These are phyloP conservation scores for Ammopiptanthus mongolicus DNA, from an alignment of 306 rosid genomes.

Conservation along the genomic window DNA sequence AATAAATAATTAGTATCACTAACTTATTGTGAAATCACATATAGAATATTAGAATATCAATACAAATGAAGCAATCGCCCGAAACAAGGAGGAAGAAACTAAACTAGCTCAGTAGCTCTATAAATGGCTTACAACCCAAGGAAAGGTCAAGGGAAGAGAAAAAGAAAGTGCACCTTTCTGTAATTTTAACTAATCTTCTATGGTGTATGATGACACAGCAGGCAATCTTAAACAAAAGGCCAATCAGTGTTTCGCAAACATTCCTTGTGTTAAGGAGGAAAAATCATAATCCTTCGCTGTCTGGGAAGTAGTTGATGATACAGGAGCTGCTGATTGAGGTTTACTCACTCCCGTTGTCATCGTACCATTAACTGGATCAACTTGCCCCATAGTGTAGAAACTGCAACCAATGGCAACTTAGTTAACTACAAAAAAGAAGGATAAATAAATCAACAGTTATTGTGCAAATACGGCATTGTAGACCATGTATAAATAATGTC, in stretches of 20 bases:
- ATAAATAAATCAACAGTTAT: neutral
- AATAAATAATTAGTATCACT: slow-evolving; percentile 11
- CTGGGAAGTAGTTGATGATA: slow-evolving; percentile 42
- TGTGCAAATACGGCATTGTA: neutral
- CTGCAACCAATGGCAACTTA: slow-evolving; percentile 36
- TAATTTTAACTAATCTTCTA: slow-evolving; percentile 45
- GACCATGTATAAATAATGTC: neutral
- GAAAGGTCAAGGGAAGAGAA: slow-evolving; percentile 19
- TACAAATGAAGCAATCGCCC: slow-evolving; percentile 64
- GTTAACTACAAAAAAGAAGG: neutral
- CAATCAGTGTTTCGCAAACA: slow-evolving; percentile 67
- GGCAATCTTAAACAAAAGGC: slow-evolving; percentile 16
- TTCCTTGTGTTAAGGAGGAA: slow-evolving; percentile 84
- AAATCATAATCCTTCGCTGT: slow-evolving; percentile 71
- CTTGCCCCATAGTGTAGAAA: slow-evolving; percentile 49
- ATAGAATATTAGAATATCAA: slow-evolving; percentile 40
- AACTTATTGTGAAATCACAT: slow-evolving; percentile 38
- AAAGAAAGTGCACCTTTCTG: slow-evolving; percentile 30
- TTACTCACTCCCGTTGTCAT: slow-evolving; percentile 27
- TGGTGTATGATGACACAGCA: slow-evolving; percentile 36
- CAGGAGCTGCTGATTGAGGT: slow-evolving; percentile 46
- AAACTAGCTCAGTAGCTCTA: slow-evolving; percentile 59
- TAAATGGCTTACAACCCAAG: slow-evolving; percentile 66
- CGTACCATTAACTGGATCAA: slow-evolving; percentile 48
- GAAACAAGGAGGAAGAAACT: slow-evolving; percentile 10